Base-by-base conservation (phyloP, 2,329 filamentous ascomycete genomes). In the Penicillium palitans region DNA sequence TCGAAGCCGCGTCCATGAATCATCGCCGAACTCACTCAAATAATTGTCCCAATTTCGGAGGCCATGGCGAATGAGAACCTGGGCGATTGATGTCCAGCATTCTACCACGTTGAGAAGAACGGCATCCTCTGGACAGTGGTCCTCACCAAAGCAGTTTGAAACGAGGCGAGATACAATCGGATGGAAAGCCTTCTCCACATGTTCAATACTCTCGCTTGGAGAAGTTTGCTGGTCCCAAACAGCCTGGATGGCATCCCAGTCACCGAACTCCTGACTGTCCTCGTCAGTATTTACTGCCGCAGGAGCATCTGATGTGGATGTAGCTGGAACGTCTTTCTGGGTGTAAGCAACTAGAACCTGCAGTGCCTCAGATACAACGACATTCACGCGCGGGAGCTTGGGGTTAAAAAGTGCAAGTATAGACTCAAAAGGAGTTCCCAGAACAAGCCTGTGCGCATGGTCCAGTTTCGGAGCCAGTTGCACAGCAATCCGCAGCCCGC, bases 191-290 rank as follows among this genome's bases (percentile, higher is more conserved):
- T 75, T 73, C 27, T 80, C 68, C 33, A 81, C 66, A 48, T 72
- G 67, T 46, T 69, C 65, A 37, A 75, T 66, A 25, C 63, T 70
- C 49, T 65, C 61, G 27, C 60, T 64, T 15, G 65, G 56, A 29
- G 66, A 56, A 29, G 50, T 46, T 39, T 73, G 67, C 27, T 74
- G 71, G 8, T 72, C 64, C 42, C 76, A 73, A 3, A 72, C 67
- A 40, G 82, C 80, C 57, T 83, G 80, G 50, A 87, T 74, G 21
- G 78, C 84, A 24, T 79, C 75, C 74, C 81, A 84, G 59, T 85
- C 84, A 31, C 85, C 85, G 65, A 85, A 87, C 47, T 87, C 85
- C 68, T 88, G 86, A 61, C 85, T 87, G 53, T 88, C 86, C 52
- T 87, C 84, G 55, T 78, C 82, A 6, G 64, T 65, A 27, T 76